Evolutionary conservation across 1,139 yeast species (phyloP), one percentile per base, ranked within the genome.

Genomic region (Entelexis sorbosivorans): DNA sequence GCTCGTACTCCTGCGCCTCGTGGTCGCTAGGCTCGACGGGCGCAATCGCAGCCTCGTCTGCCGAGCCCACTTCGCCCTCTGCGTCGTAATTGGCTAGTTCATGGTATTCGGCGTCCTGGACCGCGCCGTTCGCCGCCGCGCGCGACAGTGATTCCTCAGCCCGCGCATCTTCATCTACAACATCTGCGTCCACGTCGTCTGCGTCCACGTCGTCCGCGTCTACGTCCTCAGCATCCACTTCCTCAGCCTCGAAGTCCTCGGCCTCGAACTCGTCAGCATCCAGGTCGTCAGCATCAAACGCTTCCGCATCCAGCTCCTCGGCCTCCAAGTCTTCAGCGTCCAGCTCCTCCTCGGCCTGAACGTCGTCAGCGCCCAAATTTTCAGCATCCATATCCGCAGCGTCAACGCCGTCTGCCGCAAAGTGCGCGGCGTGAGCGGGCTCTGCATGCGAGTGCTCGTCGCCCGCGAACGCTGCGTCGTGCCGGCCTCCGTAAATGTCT

Each of bases 21-120:
- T 39, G 50, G 19, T 51, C 53, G 34, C 51, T 44, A 39, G 24
- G 32, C 11, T 43, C 48, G 10, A 34, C 35, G 13, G 33, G 39
- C 6, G 36, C 29, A 32, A 8, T 8, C 10, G 28, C n/a, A n/a
- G n/a, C 40, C 8, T 36, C 40, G 16, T 36, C 40, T 9, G 20
- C 39, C 14, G 13, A 14, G n/a, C 6, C 6, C 24, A 11, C 10
- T 2, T 3, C 13, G 11, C 13, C 31, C 14, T 28, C 31, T 11
- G 11, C 31, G 14, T 28, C 31, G 13, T 11, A 10, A 28, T 11
- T 10, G 3, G 31, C 31, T 10, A 35, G 10, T 17, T 31, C 34
- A 22, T 19, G 20, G 14, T 34, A 7, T 5, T 62, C 64, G 4
- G 62, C 65, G 2, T 61, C 66, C 14, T 51, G 58, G 19, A 47